Percentiles rank a stretch among this genome's conserved stretches.
phyloP scores from a whole-genome alignment of 495 filamentous ascomycete species.

The Penicillium simplicissimum region DNA sequence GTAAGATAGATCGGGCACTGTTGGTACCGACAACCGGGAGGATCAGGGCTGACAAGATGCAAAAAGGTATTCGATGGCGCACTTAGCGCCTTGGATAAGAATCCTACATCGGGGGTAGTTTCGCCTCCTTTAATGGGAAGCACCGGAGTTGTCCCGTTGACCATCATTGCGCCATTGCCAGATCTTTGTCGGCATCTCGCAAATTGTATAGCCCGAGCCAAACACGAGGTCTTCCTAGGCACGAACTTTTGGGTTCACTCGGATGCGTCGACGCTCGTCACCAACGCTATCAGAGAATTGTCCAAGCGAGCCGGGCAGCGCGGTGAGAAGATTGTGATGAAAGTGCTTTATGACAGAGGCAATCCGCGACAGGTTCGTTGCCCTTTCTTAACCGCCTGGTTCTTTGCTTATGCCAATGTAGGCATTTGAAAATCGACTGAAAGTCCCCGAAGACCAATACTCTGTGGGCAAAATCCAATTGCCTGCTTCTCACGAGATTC shows the following conservation, averaged over 20 bases:
- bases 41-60: neutral
- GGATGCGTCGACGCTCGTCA: slow-evolving; percentile 63
- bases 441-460: slow-evolving; percentile 58
- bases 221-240: slow-evolving; percentile 69
- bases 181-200: slow-evolving; percentile 74
- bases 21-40: too few relatives aligned
- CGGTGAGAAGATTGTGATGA: slow-evolving; percentile 61
- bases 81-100: slow-evolving; percentile 57
- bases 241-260: slow-evolving; percentile 77
- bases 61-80: slow-evolving; percentile 65
- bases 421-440: slow-evolving; percentile 61
- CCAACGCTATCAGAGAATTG: slow-evolving; percentile 67
- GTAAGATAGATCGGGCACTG: slow-evolving; percentile 27
- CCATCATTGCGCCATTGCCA: slow-evolving; percentile 65
- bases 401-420: slow-evolving; percentile 15
- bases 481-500: slow-evolving; percentile 62
- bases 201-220: slow-evolving; percentile 71
- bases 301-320: slow-evolving; percentile 62
- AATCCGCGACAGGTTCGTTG: slow-evolving; percentile 55
- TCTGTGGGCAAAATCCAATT: slow-evolving; percentile 56
- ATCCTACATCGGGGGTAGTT: slow-evolving; percentile 57
- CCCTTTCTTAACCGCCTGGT: neutral
- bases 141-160: slow-evolving; percentile 64
- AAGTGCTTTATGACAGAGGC: slow-evolving; percentile 75
- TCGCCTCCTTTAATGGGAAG: slow-evolving; percentile 72